Evolutionary conservation across 352 stramenopile genomes (phyloP).

Genomic region (Peronospora farinosa): DNA sequence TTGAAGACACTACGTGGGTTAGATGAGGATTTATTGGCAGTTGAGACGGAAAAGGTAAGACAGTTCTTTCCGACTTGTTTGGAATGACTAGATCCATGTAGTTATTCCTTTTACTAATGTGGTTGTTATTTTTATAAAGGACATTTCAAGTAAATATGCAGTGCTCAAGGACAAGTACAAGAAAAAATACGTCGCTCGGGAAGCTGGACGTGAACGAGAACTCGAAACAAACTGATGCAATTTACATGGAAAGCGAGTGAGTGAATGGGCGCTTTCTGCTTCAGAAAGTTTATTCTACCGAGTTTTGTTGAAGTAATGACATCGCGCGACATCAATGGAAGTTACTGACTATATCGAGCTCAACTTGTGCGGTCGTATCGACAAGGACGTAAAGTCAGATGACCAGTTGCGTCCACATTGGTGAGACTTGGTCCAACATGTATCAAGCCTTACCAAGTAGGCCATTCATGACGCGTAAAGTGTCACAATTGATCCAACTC

Average conservation of each 20-base stretch:
- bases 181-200: conserved; percentile 59
- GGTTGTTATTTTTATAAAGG: conserved; percentile 26
- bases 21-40: conserved; percentile 59
- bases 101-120: not conserved
- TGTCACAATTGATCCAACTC: not conserved
- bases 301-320: not conserved
- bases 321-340: no score
- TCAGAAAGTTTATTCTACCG: conserved; percentile 3
- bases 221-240: conserved; percentile 10
- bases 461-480: not conserved
- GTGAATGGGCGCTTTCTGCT: not conserved
- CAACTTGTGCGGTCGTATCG: not conserved
- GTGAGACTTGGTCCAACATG: not conserved
- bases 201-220: conserved; percentile 26
- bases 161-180: conserved; percentile 68
- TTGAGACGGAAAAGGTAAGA: conserved; percentile 59
- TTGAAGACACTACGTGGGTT: conserved; percentile 54
- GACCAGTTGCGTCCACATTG: not conserved
- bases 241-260: conserved; percentile 37
- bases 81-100: not conserved
- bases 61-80: no score
- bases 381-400: not conserved
- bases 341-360: not conserved
- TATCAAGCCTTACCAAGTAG: not conserved
- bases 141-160: conserved; percentile 70